Evolutionary conservation across 169 alveolate species (phyloP).

Genomic region (Cystoisospora suis): DNA sequence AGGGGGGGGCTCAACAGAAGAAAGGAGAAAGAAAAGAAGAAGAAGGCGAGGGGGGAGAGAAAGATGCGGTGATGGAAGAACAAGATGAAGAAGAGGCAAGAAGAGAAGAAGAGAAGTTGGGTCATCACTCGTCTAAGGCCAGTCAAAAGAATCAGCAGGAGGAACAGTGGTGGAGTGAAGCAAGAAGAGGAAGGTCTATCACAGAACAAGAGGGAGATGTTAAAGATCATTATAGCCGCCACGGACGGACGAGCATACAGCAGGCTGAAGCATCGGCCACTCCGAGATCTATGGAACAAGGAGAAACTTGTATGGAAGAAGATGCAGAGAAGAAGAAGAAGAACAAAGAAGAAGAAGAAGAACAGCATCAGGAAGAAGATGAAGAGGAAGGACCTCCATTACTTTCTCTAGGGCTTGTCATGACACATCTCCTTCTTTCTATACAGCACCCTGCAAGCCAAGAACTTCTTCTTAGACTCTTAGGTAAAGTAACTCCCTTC

Average conservation of each 20-base stretch:
- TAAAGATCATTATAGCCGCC: too few relatives aligned
- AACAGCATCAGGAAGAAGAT: background rate
- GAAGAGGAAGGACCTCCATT: background rate
- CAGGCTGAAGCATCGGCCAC: too few relatives aligned
- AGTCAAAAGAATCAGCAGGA: too few relatives aligned
- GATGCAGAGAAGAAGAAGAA: background rate
- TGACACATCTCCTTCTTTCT: slow-evolving; percentile 34
- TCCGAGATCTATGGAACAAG: too few relatives aligned
- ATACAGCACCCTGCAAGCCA: slow-evolving; percentile 37
- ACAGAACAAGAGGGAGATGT: too few relatives aligned
- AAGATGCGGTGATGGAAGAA: background rate
- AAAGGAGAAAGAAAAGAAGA: background rate
- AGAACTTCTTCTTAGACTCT: slow-evolving; percentile 46
- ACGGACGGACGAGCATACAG: too few relatives aligned
- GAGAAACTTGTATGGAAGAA: too few relatives aligned
- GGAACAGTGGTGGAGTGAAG: too few relatives aligned
- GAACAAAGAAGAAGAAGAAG: background rate
- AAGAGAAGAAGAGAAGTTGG: too few relatives aligned
- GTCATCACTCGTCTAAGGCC: too few relatives aligned
- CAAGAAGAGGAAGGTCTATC: too few relatives aligned
- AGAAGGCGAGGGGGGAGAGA: background rate
- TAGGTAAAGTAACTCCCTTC: background rate
- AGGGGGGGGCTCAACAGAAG: background rate
- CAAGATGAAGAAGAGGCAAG: background rate
- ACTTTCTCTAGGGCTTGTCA: slow-evolving; percentile 32